Evolutionary conservation across 176 grass and related monocot species (phyloP).

Genomic region (Carex kokanica): DNA sequence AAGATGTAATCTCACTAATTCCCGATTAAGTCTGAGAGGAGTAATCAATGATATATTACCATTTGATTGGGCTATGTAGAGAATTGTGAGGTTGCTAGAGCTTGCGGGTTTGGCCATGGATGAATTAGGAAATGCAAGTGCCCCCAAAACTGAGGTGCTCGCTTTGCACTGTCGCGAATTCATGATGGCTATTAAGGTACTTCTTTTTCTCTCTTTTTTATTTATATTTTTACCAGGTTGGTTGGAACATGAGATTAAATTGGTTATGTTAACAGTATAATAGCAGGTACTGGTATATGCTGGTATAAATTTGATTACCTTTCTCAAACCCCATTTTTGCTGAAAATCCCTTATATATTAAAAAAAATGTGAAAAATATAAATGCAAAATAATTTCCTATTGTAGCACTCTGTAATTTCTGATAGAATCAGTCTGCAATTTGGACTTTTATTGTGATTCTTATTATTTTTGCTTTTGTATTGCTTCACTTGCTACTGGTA

Average conservation of each 20-base stretch:
- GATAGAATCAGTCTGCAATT: not conserved
- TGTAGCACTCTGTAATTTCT: not conserved
- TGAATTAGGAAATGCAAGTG: constrained; percentile 71
- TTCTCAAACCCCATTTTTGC: not conserved
- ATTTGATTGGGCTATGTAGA: constrained; percentile 29
- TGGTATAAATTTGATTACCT: not conserved
- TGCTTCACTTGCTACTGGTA: not conserved
- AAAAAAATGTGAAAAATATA: not conserved
- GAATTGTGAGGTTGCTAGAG: constrained; percentile 68
- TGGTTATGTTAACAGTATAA: not conserved
- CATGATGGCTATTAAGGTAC: constrained; percentile 77
- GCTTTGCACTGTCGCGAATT: constrained; percentile 61
- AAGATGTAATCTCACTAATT: not conserved
- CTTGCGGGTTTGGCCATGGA: constrained; percentile 76
- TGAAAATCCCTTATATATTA: not conserved
- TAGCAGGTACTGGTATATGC: not conserved
- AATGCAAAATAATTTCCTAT: not conserved
- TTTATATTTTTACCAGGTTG: not conserved
- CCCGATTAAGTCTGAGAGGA: not conserved
- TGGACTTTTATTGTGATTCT: not conserved
- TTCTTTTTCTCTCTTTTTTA: not conserved
- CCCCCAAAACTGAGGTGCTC: constrained; percentile 44
- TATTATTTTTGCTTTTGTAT: not conserved
- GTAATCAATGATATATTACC: not conserved
- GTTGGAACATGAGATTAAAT: not conserved